Evolutionary conservation across 73 alveolate species (phyloP).

Genomic region (Tetrahymena malaccensis): DNA sequence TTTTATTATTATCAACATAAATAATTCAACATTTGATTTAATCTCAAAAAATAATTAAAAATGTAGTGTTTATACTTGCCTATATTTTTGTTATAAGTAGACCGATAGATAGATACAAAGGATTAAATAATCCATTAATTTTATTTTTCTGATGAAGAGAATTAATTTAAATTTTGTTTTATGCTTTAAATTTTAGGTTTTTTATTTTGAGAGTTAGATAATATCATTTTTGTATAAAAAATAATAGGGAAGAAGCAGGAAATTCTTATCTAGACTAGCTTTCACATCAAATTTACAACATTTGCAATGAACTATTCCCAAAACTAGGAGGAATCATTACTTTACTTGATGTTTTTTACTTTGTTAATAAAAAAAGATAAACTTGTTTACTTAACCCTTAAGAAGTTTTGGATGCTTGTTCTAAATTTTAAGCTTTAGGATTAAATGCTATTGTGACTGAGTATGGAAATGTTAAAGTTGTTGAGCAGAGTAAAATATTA

Average conservation of each 20-base stretch:
- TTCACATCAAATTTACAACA: neutral
- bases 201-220: too few relatives aligned
- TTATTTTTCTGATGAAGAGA: too few relatives aligned
- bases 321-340: conserved; percentile 38
- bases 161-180: too few relatives aligned
- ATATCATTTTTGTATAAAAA: neutral
- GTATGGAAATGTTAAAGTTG: conserved; percentile 21
- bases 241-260: neutral
- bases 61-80: too few relatives aligned
- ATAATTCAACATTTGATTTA: too few relatives aligned
- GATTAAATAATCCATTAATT: too few relatives aligned
- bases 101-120: too few relatives aligned
- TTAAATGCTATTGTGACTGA: conserved; percentile 1
- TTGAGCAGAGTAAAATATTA: conserved; percentile 10
- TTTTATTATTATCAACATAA: too few relatives aligned
- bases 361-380: conserved; percentile 16
- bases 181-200: too few relatives aligned
- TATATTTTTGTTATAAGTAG: too few relatives aligned
- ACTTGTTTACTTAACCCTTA: conserved; percentile 14
- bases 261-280: neutral
- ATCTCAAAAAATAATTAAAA: too few relatives aligned
- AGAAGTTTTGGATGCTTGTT: conserved; percentile 17
- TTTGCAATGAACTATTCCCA: conserved; percentile 29
- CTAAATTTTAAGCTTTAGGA: neutral
- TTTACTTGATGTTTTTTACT: conserved; percentile 21